A percentile compares a stretch with the other conserved stretches of the same genome.
phyloP scores from a whole-genome alignment of 331 rosid species.

The Rosa hybrid region DNA sequence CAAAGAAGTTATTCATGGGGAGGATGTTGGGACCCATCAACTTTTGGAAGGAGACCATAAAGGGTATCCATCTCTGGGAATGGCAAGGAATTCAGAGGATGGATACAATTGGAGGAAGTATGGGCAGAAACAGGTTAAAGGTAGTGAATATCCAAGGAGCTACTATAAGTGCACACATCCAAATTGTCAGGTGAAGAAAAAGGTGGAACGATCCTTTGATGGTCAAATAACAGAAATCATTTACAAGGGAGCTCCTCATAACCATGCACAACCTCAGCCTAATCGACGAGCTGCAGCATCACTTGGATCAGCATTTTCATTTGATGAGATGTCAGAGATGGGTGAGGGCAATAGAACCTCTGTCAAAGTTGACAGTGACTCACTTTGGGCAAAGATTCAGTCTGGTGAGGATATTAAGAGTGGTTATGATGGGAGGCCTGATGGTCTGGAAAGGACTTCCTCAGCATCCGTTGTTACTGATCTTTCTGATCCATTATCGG shows the following conservation, averaged over 20 bases:
- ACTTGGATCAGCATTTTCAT: conserved; percentile 39
- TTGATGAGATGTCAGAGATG: conserved; percentile 50
- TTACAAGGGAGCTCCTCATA: conserved; percentile 81
- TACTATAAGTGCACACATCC: conserved; percentile 81
- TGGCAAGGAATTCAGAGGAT: conserved; percentile 64
- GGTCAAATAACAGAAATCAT: conserved; percentile 91
- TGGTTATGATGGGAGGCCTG: conserved; percentile 49
- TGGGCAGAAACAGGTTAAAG: conserved; percentile 94
- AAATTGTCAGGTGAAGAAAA: conserved; percentile 85
- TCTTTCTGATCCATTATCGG: conserved; percentile 55
- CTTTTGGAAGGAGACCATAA: conserved; percentile 49
- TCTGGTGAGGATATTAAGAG: conserved; percentile 42
- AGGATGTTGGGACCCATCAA: conserved; percentile 35
- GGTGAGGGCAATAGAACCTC: conserved; percentile 49
- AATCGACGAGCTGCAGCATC: conserved; percentile 48
- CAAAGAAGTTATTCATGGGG: conserved; percentile 31
- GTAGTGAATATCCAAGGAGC: conserved; percentile 93
- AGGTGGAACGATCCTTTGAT: conserved; percentile 82
- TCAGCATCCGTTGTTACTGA: conserved; percentile 58
- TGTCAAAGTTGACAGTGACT: conserved; percentile 48
- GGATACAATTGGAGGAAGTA: conserved; percentile 96
- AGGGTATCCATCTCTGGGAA: conserved; percentile 43
- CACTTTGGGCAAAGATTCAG: conserved; percentile 53
- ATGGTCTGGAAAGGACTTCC: conserved; percentile 66
- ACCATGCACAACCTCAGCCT: conserved; percentile 62